These are phyloP conservation scores for Lactifluus hygrophoroides DNA, from an alignment of 768 basidiomycete genomes.

Conservation along the genomic window DNA sequence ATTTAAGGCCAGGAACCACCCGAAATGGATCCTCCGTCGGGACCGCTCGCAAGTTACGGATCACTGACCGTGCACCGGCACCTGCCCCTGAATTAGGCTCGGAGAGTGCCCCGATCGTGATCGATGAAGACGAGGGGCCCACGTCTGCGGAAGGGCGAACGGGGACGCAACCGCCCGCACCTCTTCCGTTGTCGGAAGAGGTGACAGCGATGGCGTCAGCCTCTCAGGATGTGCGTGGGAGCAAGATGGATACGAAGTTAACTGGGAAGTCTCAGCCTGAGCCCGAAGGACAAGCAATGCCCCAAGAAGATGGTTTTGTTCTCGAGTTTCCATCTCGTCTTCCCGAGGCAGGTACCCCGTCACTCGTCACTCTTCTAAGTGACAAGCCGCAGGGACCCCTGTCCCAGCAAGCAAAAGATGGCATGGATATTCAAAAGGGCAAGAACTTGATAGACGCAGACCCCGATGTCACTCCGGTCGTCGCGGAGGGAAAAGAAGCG, in stretches of 20 bases:
- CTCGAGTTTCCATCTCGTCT: not conserved
- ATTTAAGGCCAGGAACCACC: not conserved
- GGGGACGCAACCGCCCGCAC: not conserved
- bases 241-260: not conserved
- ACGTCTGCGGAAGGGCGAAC: not conserved
- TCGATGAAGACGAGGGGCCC: conserved; percentile 8
- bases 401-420: not conserved
- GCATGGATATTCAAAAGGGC: not conserved
- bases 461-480: not conserved
- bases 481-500: not conserved
- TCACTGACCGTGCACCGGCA: conserved; percentile 1
- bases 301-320: not conserved
- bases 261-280: not conserved
- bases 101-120: conserved; percentile 8
- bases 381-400: not conserved
- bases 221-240: not conserved
- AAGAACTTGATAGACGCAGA: not conserved
- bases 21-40: not conserved
- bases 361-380: not conserved
- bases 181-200: not conserved
- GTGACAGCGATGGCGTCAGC: not conserved
- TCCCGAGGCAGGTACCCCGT: not conserved
- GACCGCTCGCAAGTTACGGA: conserved; percentile 2
- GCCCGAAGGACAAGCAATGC: not conserved
- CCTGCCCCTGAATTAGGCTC: conserved; percentile 10